Conservation (phyloP, 306 rosid genomes). For the Prunus salicina region DNA sequence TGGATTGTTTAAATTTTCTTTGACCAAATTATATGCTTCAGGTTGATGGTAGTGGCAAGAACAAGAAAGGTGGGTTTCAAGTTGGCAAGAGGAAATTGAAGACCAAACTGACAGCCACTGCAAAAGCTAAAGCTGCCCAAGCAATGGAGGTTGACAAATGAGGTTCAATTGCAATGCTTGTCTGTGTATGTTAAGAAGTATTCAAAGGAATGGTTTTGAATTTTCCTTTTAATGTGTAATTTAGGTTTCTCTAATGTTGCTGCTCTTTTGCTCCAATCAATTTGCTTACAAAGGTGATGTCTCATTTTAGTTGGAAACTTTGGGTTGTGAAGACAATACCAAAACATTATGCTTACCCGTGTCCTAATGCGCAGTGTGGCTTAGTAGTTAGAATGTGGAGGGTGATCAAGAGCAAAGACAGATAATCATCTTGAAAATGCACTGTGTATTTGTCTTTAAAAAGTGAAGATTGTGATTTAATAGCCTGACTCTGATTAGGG, state of each 20-base stretch:
- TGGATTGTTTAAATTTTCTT: neutral
- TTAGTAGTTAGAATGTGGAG: neutral
- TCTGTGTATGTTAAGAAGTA: conserved; percentile 15
- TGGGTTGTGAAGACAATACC: neutral
- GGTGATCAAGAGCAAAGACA: neutral
- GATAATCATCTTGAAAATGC: neutral
- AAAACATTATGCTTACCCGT: neutral
- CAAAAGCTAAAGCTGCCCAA: conserved; percentile 80
- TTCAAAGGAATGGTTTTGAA: neutral
- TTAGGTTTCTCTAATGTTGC: conserved; percentile 10
- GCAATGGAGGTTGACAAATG: conserved; percentile 88
- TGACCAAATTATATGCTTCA: conserved; percentile 15
- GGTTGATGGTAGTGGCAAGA: conserved; percentile 71
- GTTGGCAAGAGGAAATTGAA: conserved; percentile 80
- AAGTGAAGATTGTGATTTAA: neutral
- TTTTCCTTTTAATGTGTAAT: conserved; percentile 12
- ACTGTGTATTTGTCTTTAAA: neutral
- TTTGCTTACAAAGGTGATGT: neutral
- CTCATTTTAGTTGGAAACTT: neutral
- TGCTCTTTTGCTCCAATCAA: conserved; percentile 7
- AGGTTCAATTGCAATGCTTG: conserved; percentile 33
- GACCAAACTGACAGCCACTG: conserved; percentile 68
- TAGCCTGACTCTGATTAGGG: neutral
- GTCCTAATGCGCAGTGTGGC: neutral
- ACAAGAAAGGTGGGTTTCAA: conserved; percentile 70